Conservation (phyloP, 2,329 filamentous ascomycete species). For the Teratosphaeria epicoccoides region DNA sequence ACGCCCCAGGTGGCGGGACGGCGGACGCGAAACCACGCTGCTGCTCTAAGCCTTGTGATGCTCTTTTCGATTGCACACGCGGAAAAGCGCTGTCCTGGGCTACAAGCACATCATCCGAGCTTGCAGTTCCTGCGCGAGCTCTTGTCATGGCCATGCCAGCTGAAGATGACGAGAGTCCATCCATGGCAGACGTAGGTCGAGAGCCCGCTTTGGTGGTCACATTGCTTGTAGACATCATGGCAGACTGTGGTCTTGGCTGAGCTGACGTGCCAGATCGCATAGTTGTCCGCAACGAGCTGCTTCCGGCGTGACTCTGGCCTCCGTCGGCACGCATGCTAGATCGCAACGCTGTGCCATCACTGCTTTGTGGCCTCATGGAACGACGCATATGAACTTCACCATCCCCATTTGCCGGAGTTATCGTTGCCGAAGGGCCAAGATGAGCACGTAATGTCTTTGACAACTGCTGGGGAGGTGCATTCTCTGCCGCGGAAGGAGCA, state of each 20-base stretch:
- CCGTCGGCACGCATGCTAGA: constrained; percentile 1
- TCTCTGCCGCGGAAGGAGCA: neutral
- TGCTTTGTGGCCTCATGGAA: constrained; percentile 29
- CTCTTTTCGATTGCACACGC: constrained; percentile 7
- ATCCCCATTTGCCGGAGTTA: constrained; percentile 5
- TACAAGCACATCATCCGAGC: neutral
- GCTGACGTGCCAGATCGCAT: neutral
- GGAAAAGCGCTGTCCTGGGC: constrained; percentile 4
- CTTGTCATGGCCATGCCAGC: neutral
- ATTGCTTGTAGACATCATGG: neutral
- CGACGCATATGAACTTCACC: constrained; percentile 25
- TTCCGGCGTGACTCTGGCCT: neutral
- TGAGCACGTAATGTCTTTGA: constrained; percentile 29
- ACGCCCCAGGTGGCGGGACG: constrained; percentile 1
- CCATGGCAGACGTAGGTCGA: constrained; percentile 1
- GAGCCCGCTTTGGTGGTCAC: neutral
- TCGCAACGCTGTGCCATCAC: constrained; percentile 6
- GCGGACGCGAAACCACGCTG: neutral
- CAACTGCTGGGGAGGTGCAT: constrained; percentile 17
- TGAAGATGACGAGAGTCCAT: neutral
- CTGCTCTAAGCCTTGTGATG: constrained; percentile 7
- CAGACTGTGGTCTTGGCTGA: constrained; percentile 11
- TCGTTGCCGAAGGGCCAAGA: constrained; percentile 3
- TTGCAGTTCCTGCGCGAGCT: neutral
- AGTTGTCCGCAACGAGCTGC: neutral